Evolutionary conservation across 2,329 filamentous ascomycete genomes (phyloP), one percentile per base, ranked within the genome.

Genomic region (Apiospora hydei): DNA sequence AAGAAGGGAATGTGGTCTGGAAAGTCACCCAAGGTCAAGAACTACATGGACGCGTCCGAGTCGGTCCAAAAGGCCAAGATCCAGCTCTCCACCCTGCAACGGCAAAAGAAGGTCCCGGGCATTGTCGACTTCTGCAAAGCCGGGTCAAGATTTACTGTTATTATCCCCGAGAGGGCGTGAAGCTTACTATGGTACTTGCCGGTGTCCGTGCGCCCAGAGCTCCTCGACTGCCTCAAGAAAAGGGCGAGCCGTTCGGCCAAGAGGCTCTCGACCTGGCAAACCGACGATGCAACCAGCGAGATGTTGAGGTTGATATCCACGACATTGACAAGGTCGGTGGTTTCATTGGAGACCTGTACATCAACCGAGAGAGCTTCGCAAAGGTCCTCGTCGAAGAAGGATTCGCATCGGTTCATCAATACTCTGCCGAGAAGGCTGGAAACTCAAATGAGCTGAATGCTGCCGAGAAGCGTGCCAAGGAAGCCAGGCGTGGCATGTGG

Each of bases 61-160:
- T 95, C 89, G 73, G 85, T 96, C 8, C 96, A 98, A 82, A 98
- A 98, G 84, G 96, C 96, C 74, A 98, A 98, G 88, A 92, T 98
- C 70, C 95, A 98, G 82, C 88, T 97, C 49, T 93, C 94, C 14
- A 92, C 94, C 30, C 88, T 99, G 44, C 94, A 96, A 74, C 91
- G 96, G 70, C 95, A 98, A 82, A 96, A 94, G 87, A 96, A 94
- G 83, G 92, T 98, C 4, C 95, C 96, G 10, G 96, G 93, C 14
- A 88, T 99, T 77, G 95, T 99, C 57, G 96, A 99, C 82, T 99
- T 97, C 82, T 96, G 97, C 86, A 98, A 98, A 84, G 94, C 95
- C n/a, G 96, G 94, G 43, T 97, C 95, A 53, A 91, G 96, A 76
- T 99, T 98, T 83, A 97, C 94, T 38, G 88, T 99, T 47, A 86